phyloP scores from a whole-genome alignment of 495 filamentous ascomycete genomes.

The Neohortaea acidophila region DNA sequence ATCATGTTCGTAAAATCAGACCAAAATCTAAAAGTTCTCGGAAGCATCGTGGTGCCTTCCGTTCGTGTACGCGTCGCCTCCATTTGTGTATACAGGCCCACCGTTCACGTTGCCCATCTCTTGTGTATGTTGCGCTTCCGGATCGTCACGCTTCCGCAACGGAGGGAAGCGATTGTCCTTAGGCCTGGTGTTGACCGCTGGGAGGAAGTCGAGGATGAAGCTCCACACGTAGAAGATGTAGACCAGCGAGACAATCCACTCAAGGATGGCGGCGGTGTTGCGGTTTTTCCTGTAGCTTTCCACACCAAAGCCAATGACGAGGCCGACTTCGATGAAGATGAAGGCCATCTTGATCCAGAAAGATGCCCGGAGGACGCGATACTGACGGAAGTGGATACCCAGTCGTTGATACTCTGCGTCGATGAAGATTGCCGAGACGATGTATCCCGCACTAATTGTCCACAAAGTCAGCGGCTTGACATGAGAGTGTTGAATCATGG shows the following conservation, averaged over 20 bases:
- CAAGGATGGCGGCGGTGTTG: slow-evolving; percentile 37
- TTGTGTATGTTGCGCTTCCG: slow-evolving; percentile 15
- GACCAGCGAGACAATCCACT: slow-evolving; percentile 78
- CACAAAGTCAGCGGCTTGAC: slow-evolving; percentile 3
- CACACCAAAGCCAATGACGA: slow-evolving; percentile 49
- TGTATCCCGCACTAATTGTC: slow-evolving; percentile 44
- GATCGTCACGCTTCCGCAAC: slow-evolving; percentile 7
- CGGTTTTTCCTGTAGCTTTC: slow-evolving; percentile 19
- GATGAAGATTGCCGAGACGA: slow-evolving; percentile 68
- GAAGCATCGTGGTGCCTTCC: slow-evolving; percentile 11
- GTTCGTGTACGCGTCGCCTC: slow-evolving; percentile 4
- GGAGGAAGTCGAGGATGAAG: slow-evolving; percentile 76
- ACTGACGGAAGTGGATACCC: slow-evolving; percentile 58
- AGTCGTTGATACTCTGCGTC: slow-evolving; percentile 79
- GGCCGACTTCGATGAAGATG: slow-evolving; percentile 58
- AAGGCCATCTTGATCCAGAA: slow-evolving; percentile 76
- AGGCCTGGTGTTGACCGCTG: slow-evolving; percentile 52
- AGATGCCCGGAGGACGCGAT: slow-evolving; percentile 53
- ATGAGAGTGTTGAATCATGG: neutral
- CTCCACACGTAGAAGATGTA: slow-evolving; percentile 83
- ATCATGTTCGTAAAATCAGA: too few species aligned
- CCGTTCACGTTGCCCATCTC: slow-evolving; percentile 6
- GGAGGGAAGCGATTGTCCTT: slow-evolving; percentile 22
- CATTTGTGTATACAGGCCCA: slow-evolving; percentile 12
- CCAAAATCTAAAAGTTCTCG: slow-evolving; percentile 23